Conservation (phyloP, 176 grass and related monocot species). For the Elaeis guineensis region DNA sequence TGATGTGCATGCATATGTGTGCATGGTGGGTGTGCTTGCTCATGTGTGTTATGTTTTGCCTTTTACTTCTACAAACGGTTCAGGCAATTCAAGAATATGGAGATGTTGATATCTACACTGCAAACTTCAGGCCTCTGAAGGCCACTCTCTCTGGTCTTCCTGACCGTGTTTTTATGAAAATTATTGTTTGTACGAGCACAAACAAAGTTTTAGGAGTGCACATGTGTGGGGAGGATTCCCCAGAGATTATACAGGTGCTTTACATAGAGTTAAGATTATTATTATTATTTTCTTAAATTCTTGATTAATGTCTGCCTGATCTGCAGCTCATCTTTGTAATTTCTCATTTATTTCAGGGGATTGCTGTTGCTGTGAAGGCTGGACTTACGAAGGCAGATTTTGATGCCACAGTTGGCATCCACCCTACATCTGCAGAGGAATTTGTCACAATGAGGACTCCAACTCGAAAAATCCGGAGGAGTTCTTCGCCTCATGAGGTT, state of each 20-base stretch:
- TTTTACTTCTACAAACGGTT: neutral
- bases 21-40: no score
- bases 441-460: slow-evolving; percentile 78
- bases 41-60: no score
- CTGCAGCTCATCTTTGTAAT: no score
- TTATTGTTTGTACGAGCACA: slow-evolving; percentile 72
- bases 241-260: slow-evolving; percentile 88
- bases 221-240: slow-evolving; percentile 84
- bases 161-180: slow-evolving; percentile 76
- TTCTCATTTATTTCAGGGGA: slow-evolving; percentile 36
- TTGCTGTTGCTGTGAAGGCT: slow-evolving; percentile 90
- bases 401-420: slow-evolving; percentile 74
- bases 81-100: slow-evolving; percentile 69
- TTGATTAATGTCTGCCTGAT: no score
- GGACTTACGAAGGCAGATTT: slow-evolving; percentile 86
- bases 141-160: slow-evolving; percentile 89
- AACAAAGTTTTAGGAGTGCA: slow-evolving; percentile 81
- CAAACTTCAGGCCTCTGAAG: slow-evolving; percentile 90
- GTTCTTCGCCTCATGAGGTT: slow-evolving; percentile 38
- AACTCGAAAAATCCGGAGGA: slow-evolving; percentile 55
- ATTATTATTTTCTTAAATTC: no score
- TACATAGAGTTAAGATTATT: neutral
- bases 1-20: no score
- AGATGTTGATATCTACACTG: slow-evolving; percentile 62
- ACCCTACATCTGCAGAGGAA: slow-evolving; percentile 88